These are phyloP conservation scores for Parietaria judaica DNA, from an alignment of 306 rosid species.

Conservation along the genomic window DNA sequence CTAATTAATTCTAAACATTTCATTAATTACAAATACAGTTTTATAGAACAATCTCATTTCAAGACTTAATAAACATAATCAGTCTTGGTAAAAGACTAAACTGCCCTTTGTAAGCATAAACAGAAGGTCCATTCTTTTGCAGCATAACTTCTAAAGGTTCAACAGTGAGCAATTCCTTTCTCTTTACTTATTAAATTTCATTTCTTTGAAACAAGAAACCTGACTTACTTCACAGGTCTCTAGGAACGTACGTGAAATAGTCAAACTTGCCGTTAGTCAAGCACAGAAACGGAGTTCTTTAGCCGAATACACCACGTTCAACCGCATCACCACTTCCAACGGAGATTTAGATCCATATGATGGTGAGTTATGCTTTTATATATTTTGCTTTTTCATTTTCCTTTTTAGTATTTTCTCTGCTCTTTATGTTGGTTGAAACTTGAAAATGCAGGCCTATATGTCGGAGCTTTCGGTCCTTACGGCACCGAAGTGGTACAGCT, in stretches of 20 bases:
- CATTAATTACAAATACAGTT: too few relatives aligned
- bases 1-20: too few relatives aligned
- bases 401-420: background rate
- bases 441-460: conserved; percentile 71
- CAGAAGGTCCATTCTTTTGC: too few relatives aligned
- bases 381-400: background rate
- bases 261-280: conserved; percentile 80
- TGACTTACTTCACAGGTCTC: conserved; percentile 46
- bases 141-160: too few relatives aligned
- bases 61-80: too few relatives aligned
- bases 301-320: conserved; percentile 64
- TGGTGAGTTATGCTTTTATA: conserved; percentile 38
- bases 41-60: too few relatives aligned
- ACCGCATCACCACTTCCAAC: conserved; percentile 50
- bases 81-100: too few relatives aligned
- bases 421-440: conserved; percentile 9
- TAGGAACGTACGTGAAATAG: conserved; percentile 73
- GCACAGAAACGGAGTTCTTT: conserved; percentile 73
- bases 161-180: too few relatives aligned
- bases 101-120: too few relatives aligned
- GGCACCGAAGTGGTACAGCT: conserved; percentile 89
- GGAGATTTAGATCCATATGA: conserved; percentile 86
- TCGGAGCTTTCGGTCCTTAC: conserved; percentile 92
- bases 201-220: conserved; percentile 8
- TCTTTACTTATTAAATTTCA: too few relatives aligned